Percentiles rank a stretch among this genome's conserved stretches.
These are phyloP conservation scores for Diaporthe aspalathi DNA, from an alignment of 2,329 filamentous ascomycete genomes.

Conservation along the genomic window DNA sequence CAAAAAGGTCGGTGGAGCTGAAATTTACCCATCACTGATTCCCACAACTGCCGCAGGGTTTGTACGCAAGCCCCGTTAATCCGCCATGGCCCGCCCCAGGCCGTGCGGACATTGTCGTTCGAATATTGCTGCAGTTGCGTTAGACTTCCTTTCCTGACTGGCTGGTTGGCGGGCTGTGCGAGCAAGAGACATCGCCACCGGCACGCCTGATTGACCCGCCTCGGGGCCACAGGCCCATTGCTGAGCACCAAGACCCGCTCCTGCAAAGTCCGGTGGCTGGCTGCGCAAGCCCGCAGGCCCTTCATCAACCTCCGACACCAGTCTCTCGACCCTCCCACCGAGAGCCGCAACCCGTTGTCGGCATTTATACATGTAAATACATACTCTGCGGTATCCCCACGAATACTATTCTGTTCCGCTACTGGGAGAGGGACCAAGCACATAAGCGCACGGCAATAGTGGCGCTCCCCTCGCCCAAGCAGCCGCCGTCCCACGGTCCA, in stretches of 20 bases:
- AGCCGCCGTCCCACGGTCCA: neutral
- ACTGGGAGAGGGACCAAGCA: neutral
- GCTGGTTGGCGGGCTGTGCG: neutral
- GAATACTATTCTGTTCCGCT: neutral
- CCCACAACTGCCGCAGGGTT: neutral
- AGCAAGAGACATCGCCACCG: neutral
- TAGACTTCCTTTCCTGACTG: neutral
- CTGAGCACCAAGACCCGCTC: conserved; percentile 9
- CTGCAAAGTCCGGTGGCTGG: conserved; percentile 19
- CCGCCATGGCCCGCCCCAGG: neutral
- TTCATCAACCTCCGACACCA: too few species aligned
- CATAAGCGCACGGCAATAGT: neutral
- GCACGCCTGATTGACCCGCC: conserved; percentile 17
- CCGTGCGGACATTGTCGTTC: neutral
- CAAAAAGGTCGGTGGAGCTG: too few species aligned
- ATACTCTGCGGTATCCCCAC: neutral
- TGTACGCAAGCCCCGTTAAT: neutral
- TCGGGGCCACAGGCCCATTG: neutral
- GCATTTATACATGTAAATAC: too few species aligned
- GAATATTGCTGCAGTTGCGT: neutral
- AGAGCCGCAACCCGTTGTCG: neutral
- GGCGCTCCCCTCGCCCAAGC: neutral
- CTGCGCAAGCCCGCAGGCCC: neutral
- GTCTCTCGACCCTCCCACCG: neutral
- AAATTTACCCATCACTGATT: too few species aligned